These are phyloP conservation scores for Dioscorea cayenensis DNA, from an alignment of 116 monocot species.

Conservation along the genomic window DNA sequence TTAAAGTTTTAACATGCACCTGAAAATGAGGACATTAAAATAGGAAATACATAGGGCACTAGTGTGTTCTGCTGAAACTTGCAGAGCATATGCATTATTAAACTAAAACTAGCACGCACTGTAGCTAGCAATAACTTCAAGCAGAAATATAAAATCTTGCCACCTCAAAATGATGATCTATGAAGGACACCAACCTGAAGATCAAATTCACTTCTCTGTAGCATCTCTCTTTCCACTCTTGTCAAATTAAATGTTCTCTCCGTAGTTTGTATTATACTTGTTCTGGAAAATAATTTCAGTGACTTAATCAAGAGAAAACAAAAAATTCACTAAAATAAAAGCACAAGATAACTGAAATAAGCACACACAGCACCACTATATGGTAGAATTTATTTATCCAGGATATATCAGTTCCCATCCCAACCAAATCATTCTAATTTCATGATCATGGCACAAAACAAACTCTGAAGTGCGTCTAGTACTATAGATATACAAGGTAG, in stretches of 20 bases:
- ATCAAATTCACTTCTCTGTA: conserved; percentile 79
- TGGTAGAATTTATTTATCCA: neutral
- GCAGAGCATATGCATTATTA: neutral
- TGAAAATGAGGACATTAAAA: too few species aligned
- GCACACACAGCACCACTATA: neutral
- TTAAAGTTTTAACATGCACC: too few species aligned
- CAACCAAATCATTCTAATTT: neutral
- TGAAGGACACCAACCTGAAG: conserved; percentile 64
- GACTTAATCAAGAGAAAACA: neutral
- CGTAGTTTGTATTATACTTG: conserved; percentile 35
- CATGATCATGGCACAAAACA: neutral
- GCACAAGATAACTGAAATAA: neutral
- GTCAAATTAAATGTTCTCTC: conserved; percentile 76
- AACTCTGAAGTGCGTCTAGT: too few species aligned
- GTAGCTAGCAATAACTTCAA: neutral
- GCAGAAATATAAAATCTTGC: too few species aligned
- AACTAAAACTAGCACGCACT: neutral
- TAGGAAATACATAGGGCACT: too few species aligned
- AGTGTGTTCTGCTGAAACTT: too few species aligned
- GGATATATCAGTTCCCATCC: neutral
- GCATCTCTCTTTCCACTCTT: conserved; percentile 57
- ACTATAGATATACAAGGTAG: too few species aligned
- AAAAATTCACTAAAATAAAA: neutral
- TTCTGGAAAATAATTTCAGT: conserved; percentile 32
- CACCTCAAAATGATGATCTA: neutral